phyloP scores from a whole-genome alignment of 176 grass and related monocot genomes.

The Oryza punctata region DNA sequence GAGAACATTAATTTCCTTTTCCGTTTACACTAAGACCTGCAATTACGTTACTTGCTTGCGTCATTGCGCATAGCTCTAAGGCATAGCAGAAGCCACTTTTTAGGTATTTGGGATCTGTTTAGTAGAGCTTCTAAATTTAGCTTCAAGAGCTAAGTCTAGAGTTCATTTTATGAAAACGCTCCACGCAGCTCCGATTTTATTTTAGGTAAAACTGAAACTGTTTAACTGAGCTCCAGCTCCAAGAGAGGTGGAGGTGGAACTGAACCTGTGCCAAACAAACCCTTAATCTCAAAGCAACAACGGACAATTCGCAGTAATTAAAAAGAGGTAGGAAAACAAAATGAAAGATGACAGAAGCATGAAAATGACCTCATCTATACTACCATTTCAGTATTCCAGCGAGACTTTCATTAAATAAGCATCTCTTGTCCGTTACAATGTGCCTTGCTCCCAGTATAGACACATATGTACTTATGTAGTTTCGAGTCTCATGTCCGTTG shows the following conservation, averaged over 20 bases:
- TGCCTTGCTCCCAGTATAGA: conserved; percentile 50
- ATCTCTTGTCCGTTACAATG: conserved; percentile 39
- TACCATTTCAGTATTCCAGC: conserved; percentile 25
- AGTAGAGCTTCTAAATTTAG: too few species aligned
- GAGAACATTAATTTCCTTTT: too few species aligned
- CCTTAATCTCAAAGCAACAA: not conserved
- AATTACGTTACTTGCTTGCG: not conserved
- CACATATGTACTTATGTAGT: conserved; percentile 44
- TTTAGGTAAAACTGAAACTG: too few species aligned
- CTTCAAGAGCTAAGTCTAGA: too few species aligned
- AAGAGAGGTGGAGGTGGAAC: too few species aligned
- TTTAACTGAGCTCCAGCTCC: too few species aligned
- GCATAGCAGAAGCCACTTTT: not conserved
- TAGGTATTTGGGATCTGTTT: not conserved
- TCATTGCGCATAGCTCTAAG: not conserved
- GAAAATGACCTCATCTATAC: not conserved
- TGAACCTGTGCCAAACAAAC: too few species aligned
- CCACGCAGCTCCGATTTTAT: too few species aligned
- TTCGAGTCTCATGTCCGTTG: conserved; percentile 49
- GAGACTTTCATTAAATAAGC: conserved; percentile 41
- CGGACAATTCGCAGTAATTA: not conserved
- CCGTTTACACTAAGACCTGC: not conserved
- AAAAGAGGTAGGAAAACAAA: not conserved
- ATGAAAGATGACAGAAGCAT: not conserved
- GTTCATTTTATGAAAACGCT: too few species aligned